These are phyloP conservation scores for Trametes versicolor DNA, from an alignment of 1,284 basidiomycete genomes.

Conservation along the genomic window DNA sequence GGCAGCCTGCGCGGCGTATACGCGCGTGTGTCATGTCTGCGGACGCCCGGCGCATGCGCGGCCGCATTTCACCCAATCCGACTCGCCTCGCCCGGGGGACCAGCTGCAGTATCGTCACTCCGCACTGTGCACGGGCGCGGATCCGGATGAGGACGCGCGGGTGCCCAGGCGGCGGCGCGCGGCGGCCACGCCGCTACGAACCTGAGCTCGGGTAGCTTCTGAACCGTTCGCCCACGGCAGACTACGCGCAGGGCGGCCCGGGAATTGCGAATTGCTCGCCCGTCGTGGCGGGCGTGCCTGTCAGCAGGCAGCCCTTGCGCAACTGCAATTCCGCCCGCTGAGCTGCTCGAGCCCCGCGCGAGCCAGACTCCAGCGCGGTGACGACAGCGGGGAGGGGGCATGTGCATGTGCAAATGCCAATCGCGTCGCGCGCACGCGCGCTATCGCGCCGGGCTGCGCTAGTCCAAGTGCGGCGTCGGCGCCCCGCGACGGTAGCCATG, in stretches of 20 bases:
- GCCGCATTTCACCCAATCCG: conserved; percentile 6
- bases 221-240: conserved; percentile 4
- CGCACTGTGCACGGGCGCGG: not conserved
- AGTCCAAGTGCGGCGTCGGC: conserved; percentile 4
- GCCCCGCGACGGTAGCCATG: conserved; percentile 12
- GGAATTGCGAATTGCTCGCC: conserved; percentile 19
- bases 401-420: not conserved
- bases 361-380: not conserved
- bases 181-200: conserved; percentile 27
- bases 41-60: not conserved
- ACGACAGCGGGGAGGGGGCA: conserved; percentile 2
- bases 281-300: conserved; percentile 29
- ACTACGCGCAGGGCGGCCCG: conserved; percentile 6
- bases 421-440: not conserved
- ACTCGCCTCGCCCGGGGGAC: not conserved
- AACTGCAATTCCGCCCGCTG: not conserved
- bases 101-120: not conserved
- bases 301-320: conserved; percentile 19
- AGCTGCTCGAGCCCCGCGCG: not conserved
- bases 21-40: not conserved
- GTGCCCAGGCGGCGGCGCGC: conserved; percentile 11
- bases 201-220: conserved; percentile 23
- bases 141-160: conserved; percentile 9
- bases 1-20: no score
- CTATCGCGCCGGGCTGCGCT: not conserved